Evolutionary conservation across 2,329 filamentous ascomycete genomes (phyloP).

Genomic region (Blastomyces percursus): DNA sequence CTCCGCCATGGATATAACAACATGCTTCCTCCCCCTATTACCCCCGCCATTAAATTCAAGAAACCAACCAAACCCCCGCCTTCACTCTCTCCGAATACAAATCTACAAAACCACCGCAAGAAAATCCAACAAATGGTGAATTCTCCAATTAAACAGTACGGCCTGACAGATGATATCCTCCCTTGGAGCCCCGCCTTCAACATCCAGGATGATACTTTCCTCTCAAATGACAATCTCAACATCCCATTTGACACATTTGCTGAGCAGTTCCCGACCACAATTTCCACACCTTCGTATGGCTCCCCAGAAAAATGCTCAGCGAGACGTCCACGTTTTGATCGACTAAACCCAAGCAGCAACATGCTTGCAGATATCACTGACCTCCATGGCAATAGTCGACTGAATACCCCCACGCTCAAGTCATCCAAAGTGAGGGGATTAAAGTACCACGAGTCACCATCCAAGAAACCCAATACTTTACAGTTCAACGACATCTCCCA

Average conservation of each 20-base stretch:
- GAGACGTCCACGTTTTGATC: conserved; percentile 42
- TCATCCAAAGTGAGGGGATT: conserved; percentile 25
- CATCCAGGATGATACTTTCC: conserved; percentile 37
- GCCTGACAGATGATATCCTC: conserved; percentile 29
- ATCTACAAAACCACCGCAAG: conserved; percentile 76
- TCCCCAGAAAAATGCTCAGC: conserved; percentile 47
- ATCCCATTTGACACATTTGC: conserved; percentile 47
- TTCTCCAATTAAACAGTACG: conserved; percentile 51
- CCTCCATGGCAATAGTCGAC: conserved; percentile 26
- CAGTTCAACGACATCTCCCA: conserved; percentile 29
- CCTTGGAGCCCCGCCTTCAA: conserved; percentile 43
- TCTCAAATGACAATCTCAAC: conserved; percentile 30
- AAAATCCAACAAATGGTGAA: conserved; percentile 71
- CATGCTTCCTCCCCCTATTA: conserved; percentile 64
- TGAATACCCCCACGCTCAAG: conserved; percentile 26
- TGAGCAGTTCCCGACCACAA: conserved; percentile 29
- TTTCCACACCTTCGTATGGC: conserved; percentile 32
- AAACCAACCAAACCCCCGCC: conserved; percentile 52
- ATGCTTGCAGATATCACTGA: conserved; percentile 40
- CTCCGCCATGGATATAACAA: conserved; percentile 47
- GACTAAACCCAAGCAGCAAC: conserved; percentile 39
- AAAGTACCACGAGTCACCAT: conserved; percentile 32
- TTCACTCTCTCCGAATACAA: conserved; percentile 87
- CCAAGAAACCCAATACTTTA: conserved; percentile 25
- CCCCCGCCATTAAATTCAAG: conserved; percentile 74